phyloP scores from a whole-genome alignment of 2,329 filamentous ascomycete species.

The Epicoccum nigrum region DNA sequence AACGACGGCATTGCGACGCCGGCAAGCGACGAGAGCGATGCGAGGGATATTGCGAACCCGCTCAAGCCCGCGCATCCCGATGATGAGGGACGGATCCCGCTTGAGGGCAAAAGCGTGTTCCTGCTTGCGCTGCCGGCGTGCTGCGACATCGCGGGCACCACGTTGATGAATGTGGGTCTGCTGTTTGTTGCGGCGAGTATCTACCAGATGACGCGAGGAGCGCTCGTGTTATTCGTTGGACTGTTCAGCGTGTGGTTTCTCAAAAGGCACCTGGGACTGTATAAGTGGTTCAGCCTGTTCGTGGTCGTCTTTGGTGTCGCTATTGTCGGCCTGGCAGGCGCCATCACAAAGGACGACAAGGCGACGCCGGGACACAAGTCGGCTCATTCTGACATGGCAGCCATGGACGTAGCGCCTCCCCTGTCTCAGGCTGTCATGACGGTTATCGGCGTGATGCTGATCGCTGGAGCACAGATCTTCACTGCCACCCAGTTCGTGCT shows the following conservation, averaged over 20 bases:
- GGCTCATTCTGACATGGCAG: conserved; percentile 23
- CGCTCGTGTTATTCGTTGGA: conserved; percentile 92
- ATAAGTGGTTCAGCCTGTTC: conserved; percentile 89
- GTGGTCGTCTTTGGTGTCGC: conserved; percentile 89
- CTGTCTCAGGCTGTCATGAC: conserved; percentile 67
- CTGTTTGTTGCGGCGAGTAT: conserved; percentile 94
- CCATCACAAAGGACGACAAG: conserved; percentile 74
- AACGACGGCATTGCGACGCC: conserved; percentile 37
- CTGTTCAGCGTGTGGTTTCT: conserved; percentile 94
- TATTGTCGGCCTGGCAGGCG: conserved; percentile 86
- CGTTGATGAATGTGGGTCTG: conserved; percentile 94
- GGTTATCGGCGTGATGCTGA: conserved; percentile 83
- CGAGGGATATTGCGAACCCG: conserved; percentile 60
- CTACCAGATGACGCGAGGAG: conserved; percentile 98
- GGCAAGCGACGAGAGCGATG: conserved; percentile 53
- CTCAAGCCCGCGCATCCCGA: conserved; percentile 53
- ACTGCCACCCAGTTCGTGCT: conserved; percentile 95
- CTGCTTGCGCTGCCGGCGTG: conserved; percentile 84
- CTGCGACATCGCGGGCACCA: conserved; percentile 94
- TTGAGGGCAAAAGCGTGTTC: conserved; percentile 73
- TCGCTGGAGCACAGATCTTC: conserved; percentile 94
- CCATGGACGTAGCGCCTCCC: conserved; percentile 32
- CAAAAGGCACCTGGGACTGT: conserved; percentile 76
- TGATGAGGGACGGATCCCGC: conserved; percentile 62
- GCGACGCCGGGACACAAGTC: conserved; percentile 45